phyloP scores from a whole-genome alignment of 306 rosid species.

The Sophora flavescens region DNA sequence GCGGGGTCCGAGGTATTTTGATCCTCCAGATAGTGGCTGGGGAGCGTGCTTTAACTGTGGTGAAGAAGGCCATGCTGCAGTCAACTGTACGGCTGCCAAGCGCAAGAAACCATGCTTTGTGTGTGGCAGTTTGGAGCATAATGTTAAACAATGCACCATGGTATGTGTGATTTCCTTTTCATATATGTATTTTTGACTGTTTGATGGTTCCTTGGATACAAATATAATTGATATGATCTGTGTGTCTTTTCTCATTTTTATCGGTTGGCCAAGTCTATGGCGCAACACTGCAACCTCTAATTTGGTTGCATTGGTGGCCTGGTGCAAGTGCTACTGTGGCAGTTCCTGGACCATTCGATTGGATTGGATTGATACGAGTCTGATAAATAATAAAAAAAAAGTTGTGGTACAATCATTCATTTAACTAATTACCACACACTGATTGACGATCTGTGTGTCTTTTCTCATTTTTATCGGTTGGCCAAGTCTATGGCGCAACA shows the following conservation, averaged over 20 bases:
- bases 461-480: neutral
- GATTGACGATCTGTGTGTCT: neutral
- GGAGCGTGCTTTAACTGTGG: slow-evolving; percentile 91
- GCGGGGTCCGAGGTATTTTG: slow-evolving; percentile 98
- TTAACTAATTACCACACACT: neutral
- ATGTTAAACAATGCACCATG: slow-evolving; percentile 72
- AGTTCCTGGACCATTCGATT: no score
- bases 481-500: no score
- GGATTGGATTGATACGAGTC: neutral
- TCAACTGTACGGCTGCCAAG: slow-evolving; percentile 70
- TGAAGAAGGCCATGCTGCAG: slow-evolving; percentile 88
- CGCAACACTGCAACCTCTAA: no score
- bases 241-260: neutral
- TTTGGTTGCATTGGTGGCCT: no score
- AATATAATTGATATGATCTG: neutral
- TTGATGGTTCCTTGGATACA: slow-evolving; percentile 17
- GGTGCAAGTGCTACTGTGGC: no score
- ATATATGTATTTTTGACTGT: neutral
- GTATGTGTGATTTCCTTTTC: slow-evolving; percentile 50
- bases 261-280: neutral
- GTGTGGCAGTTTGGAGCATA: slow-evolving; percentile 91
- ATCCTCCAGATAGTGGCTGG: slow-evolving; percentile 89
- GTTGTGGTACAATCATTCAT: neutral
- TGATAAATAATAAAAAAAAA: neutral
- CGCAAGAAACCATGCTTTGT: slow-evolving; percentile 87